phyloP scores from a whole-genome alignment of 2,329 filamentous ascomycete genomes.

The Chaetomium strumarium region DNA sequence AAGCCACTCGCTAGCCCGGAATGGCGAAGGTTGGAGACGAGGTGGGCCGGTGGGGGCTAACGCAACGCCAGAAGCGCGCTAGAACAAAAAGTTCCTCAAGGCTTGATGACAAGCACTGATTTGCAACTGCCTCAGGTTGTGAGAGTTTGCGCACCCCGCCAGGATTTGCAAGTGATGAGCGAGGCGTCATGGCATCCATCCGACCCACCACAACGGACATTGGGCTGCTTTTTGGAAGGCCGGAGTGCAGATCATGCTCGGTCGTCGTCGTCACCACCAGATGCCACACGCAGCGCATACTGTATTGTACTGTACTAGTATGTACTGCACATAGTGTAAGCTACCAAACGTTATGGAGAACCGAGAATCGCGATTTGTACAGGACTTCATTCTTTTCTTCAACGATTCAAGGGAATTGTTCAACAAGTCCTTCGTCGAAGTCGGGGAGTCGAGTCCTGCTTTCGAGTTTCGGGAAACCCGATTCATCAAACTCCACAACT shows the following conservation, averaged over 20 bases:
- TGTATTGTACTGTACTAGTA: no score
- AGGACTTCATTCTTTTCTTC: no score
- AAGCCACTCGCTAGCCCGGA: neutral
- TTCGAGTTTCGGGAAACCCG: neutral
- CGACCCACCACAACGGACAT: slow-evolving; percentile 18
- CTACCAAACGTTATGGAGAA: no score
- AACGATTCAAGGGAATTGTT: no score
- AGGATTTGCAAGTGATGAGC: neutral
- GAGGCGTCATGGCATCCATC: neutral
- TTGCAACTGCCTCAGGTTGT: neutral
- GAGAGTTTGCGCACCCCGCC: slow-evolving; percentile 5
- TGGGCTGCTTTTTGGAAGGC: slow-evolving; percentile 15
- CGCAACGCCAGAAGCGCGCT: slow-evolving; percentile 22
- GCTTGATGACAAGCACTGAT: neutral
- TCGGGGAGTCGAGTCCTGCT: no score
- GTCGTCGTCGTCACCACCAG: slow-evolving; percentile 2
- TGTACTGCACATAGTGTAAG: no score
- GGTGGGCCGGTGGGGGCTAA: neutral
- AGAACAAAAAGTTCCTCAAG: slow-evolving; percentile 11
- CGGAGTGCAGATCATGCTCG: slow-evolving; percentile 9
- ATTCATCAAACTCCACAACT: neutral
- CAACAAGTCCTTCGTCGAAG: no score
- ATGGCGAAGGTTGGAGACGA: neutral
- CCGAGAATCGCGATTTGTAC: no score
- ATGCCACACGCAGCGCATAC: no score